Percentiles rank a stretch among this genome's conserved stretches.
These are phyloP conservation scores for Phytopythium oedochilum DNA, from an alignment of 352 stramenopile genomes.

Conservation along the genomic window DNA sequence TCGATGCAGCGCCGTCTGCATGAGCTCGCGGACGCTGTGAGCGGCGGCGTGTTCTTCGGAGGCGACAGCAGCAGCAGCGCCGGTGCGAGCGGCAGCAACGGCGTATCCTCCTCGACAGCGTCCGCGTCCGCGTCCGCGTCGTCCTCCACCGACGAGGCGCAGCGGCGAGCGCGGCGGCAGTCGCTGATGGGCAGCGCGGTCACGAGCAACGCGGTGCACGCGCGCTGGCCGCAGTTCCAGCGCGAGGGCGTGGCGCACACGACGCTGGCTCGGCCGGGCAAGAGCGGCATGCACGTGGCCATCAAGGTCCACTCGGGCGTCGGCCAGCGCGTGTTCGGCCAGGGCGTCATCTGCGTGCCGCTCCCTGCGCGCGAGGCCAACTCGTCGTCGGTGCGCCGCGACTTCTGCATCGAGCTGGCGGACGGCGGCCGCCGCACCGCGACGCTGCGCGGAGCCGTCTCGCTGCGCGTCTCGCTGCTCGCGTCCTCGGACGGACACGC, in stretches of 20 bases:
- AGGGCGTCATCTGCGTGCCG: slow-evolving; percentile 63
- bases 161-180: slow-evolving; percentile 5
- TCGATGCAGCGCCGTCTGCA: slow-evolving; percentile 77
- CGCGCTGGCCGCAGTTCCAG: slow-evolving; percentile 45
- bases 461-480: slow-evolving; percentile 25
- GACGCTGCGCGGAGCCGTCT: slow-evolving; percentile 47
- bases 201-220: slow-evolving; percentile 43
- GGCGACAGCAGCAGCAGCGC: neutral
- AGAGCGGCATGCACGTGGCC: slow-evolving; percentile 57
- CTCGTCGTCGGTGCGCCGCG: slow-evolving; percentile 1
- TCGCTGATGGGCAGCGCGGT: slow-evolving; percentile 18
- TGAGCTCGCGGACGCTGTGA: slow-evolving; percentile 69
- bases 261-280: slow-evolving; percentile 48
- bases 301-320: slow-evolving; percentile 64
- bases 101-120: neutral
- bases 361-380: slow-evolving; percentile 19
- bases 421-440: slow-evolving; percentile 50
- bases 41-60: slow-evolving; percentile 48
- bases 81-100: neutral
- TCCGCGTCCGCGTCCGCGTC: neutral
- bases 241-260: slow-evolving; percentile 45
- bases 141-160: slow-evolving; percentile 11
- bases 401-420: slow-evolving; percentile 49
- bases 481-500: slow-evolving; percentile 7
- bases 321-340: slow-evolving; percentile 43